Conservation (phyloP, 2,329 filamentous ascomycete genomes). For the Neonectria coccinea region DNA sequence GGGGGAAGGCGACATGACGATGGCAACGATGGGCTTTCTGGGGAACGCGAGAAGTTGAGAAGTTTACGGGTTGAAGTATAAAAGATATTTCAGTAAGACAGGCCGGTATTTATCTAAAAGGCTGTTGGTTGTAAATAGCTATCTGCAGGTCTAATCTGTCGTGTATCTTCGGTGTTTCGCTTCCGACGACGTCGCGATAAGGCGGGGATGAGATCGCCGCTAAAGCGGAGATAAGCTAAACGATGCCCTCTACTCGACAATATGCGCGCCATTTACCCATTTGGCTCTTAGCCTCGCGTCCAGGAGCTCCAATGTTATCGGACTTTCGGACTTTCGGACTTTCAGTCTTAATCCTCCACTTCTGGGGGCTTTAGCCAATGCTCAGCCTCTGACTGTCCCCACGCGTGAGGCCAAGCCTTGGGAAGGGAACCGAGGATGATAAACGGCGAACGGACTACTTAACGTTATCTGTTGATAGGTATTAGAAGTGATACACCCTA, state of each 20-base stretch:
- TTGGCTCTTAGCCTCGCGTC: conserved; percentile 1
- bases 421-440: too few relatives aligned
- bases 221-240: neutral
- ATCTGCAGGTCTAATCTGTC: neutral
- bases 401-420: neutral
- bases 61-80: too few relatives aligned
- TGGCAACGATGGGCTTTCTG: neutral
- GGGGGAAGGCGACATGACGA: neutral
- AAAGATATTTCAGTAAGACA: neutral
- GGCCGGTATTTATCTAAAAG: neutral
- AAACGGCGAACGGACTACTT: too few relatives aligned
- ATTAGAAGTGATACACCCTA: too few relatives aligned
- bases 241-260: neutral
- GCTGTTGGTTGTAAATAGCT: neutral
- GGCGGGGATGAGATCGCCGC: neutral
- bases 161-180: neutral
- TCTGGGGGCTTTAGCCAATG: neutral
- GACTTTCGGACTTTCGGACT: neutral
- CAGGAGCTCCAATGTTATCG: neutral
- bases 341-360: neutral
- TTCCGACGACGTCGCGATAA: neutral
- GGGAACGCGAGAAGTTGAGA: neutral
- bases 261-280: neutral
- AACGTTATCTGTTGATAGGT: too few relatives aligned
- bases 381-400: neutral